Base-by-base conservation (phyloP, 352 stramenopile species). In the Phytophthora palmivora region DNA sequence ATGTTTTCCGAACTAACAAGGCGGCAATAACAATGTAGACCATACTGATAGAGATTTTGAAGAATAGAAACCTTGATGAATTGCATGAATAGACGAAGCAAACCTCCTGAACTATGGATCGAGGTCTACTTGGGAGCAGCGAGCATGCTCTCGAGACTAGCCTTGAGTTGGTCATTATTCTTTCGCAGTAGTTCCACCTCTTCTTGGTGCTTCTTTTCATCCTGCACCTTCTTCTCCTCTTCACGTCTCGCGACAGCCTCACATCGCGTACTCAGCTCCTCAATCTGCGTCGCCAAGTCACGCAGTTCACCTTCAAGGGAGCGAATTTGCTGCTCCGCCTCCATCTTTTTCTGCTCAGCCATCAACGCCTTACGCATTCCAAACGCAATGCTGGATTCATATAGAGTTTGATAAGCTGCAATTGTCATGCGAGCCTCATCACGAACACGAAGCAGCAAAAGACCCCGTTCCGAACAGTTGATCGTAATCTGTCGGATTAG, bases 291-390 rank as follows among this genome's bases (percentile, higher is more conserved):
- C 22, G 78, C 69, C n/a, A 98, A 72, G 36, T 97, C 89, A 28
- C 84, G 79, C 16, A 87, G 79, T 26, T 97, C 87, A 4, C 74
- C 61, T 43, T 95, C 74, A 6, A 97, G 63, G n/a, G 87, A 63
- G 30, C 81, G 81, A 53, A 97, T 94, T 30, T 87, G 85, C 36
- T 89, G 78, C 58, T 96, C 76, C 18, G 94, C 81, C 47, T 97
- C 86, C 62, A 92, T 90, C 64, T 96, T 96, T 45, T 85, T 87
- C 56, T 98, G 93, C 74, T 98, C 89, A 8, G 89, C 88, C 78
- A 97, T 96, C 9, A 98, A 76, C 21, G 93, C 92, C 71, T 98
- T 98, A 58, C 93, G 85, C 81, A 98, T 97, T 28, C 92, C 92
- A 57, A 97, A 98, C 11, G 92, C 92, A 44, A 98, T 97, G 38